Base-by-base conservation (phyloP, 1,284 basidiomycete species). In the Trametes hirsuta region DNA sequence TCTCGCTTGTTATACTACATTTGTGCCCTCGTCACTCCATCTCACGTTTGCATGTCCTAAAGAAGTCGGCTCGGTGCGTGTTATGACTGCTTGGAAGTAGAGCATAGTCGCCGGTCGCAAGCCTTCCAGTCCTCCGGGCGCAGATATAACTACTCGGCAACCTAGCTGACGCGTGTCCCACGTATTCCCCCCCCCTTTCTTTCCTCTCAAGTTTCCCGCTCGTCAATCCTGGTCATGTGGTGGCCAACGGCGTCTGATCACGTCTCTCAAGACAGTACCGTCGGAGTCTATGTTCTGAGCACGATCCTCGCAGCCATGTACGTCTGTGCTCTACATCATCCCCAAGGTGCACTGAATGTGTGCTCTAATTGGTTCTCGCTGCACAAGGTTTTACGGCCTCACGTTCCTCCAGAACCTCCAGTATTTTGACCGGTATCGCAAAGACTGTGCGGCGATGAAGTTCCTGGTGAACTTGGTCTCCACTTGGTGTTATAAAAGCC, bases 321-420 rank as follows among this genome's bases (percentile, higher is more conserved):
- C 18, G 61, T 47, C 15, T 4, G 11, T 14, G n/a, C n/a, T 40
- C 9, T 15, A 37, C 15, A 37, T 37, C 9, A 9, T 37, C 10
- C 2, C 21, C 34, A 37, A 15, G 1, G 18, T 22, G 10, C 15
- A 11, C 25, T 54, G 42, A 24, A 18, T 18, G 18, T 18, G 18
- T 18, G 18, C 18, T 18, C 18, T 18, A 18, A 18, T 30, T 18
- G 34, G 6, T 36, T 15, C 21, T 41, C 2, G 12, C 30, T 8
- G 12, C n/a, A 4, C 11, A 39, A 64, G 64, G 52, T 55, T 63
- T 18, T 66, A 63, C 42, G 64, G 64, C 35, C 30, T 63, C 21
- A 66, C 64, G 18, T 51, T 61, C 24, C 51, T 66, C 14, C 64
- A 66, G 36, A 59, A 39, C 30, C 15, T 66, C 18, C 64, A 66